These are phyloP conservation scores for Amborella trichopoda DNA, from an alignment of 164 flowering plant species.

Conservation along the genomic window DNA sequence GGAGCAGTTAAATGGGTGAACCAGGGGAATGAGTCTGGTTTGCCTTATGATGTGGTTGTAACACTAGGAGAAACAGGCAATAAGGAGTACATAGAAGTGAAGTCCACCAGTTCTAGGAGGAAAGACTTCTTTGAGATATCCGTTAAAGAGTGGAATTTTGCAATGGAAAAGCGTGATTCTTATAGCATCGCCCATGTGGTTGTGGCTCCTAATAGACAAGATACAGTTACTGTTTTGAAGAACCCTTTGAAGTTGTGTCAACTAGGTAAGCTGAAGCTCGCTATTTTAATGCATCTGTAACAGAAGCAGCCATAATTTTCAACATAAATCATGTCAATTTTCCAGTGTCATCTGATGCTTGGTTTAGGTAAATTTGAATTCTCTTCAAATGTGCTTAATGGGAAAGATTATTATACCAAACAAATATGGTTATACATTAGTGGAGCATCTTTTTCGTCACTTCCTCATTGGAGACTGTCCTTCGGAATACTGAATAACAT, in stretches of 20 bases:
- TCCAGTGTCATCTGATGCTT: too few species aligned
- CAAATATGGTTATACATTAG: too few species aligned
- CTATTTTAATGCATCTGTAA: slow-evolving; percentile 40
- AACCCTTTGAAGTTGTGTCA: slow-evolving; percentile 57
- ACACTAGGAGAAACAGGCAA: slow-evolving; percentile 22
- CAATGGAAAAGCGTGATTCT: slow-evolving; percentile 59
- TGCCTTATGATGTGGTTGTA: slow-evolving; percentile 68
- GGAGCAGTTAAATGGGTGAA: slow-evolving; percentile 67
- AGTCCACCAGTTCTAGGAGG: slow-evolving; percentile 57
- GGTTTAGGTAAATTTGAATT: too few species aligned
- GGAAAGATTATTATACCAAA: too few species aligned
- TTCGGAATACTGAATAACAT: too few species aligned
- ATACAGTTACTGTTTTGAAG: slow-evolving; percentile 41
- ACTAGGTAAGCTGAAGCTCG: slow-evolving; percentile 40
- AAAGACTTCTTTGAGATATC: slow-evolving; percentile 80
- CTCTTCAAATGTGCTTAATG: too few species aligned
- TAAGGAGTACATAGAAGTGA: slow-evolving; percentile 72
- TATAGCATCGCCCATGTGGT: slow-evolving; percentile 65
- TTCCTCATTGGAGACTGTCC: too few species aligned
- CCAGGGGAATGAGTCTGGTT: slow-evolving; percentile 54
- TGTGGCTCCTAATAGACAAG: slow-evolving; percentile 26
- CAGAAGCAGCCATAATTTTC: slow-evolving; percentile 3
- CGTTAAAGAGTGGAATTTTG: slow-evolving; percentile 77
- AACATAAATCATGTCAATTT: neutral
- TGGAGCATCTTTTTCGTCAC: too few species aligned